Evolutionary conservation across 495 filamentous ascomycete genomes (phyloP).

Genomic region (Aspergillus biplanus): DNA sequence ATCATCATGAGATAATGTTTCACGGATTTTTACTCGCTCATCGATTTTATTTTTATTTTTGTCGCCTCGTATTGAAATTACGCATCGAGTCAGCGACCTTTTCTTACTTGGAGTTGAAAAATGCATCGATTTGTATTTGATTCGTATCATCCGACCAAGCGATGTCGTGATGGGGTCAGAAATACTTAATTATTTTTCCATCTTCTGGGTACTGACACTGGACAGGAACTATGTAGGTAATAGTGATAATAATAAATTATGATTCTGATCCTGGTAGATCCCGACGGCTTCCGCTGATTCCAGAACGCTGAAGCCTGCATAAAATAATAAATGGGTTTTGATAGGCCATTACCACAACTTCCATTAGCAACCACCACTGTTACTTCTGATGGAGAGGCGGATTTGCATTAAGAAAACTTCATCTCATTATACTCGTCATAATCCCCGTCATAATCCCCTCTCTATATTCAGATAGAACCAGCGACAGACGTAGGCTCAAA

Average conservation of each 20-base stretch:
- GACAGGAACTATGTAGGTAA: background rate
- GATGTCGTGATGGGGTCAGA: background rate
- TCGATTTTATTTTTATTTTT: background rate
- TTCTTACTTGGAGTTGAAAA: background rate
- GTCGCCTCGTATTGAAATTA: background rate
- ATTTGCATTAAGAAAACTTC: background rate
- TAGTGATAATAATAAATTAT: background rate
- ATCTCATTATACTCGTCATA: no score
- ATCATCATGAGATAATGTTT: background rate
- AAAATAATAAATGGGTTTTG: background rate
- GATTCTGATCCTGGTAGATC: background rate
- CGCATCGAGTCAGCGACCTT: background rate
- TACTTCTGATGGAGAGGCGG: background rate
- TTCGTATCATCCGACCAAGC: background rate
- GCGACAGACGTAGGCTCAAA: background rate
- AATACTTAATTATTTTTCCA: background rate
- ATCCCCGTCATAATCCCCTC: no score
- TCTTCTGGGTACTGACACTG: no score
- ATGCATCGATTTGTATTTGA: background rate
- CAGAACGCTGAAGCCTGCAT: background rate
- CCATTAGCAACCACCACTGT: background rate
- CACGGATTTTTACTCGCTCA: no score
- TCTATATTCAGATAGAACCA: no score
- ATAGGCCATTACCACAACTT: background rate
- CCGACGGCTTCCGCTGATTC: constrained; percentile 2